Evolutionary conservation across 1,284 basidiomycete species (phyloP).

Genomic region (Heliocybe sulcata): DNA sequence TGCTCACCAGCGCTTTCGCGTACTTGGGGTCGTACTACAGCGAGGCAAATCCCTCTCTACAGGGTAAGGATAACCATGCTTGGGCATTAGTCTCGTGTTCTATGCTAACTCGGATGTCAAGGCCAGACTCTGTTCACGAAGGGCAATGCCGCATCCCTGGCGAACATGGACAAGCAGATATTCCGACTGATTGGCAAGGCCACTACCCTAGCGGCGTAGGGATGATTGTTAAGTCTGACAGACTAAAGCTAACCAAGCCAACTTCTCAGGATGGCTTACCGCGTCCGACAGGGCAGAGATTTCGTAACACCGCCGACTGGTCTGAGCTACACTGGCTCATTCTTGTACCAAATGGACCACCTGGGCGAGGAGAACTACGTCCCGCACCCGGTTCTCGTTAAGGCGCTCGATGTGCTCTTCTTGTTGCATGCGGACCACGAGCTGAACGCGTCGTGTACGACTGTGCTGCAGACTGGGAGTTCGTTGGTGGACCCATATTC

Average conservation of each 20-base stretch:
- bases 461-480: conserved; percentile 72
- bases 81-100: background rate
- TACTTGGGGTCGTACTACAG: conserved; percentile 82
- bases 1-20: conserved; percentile 78
- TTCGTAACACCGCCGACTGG: conserved; percentile 83
- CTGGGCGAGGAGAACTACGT: conserved; percentile 65
- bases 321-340: conserved; percentile 80
- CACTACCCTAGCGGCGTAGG: conserved; percentile 78
- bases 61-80: conserved; percentile 35
- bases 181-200: conserved; percentile 83
- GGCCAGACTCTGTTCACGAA: conserved; percentile 78
- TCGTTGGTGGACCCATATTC: conserved; percentile 85
- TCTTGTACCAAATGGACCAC: conserved; percentile 85
- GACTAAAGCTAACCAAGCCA: background rate
- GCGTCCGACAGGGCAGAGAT: conserved; percentile 79
- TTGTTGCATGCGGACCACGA: conserved; percentile 87
- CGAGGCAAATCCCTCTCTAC: conserved; percentile 73
- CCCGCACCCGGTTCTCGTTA: conserved; percentile 78
- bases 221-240: conserved; percentile 9
- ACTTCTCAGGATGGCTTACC: conserved; percentile 76
- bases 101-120: conserved; percentile 15
- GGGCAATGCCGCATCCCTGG: conserved; percentile 57
- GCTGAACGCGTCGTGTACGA: conserved; percentile 78
- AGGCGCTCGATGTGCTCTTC: conserved; percentile 81
- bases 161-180: conserved; percentile 85